Conservation (phyloP, 306 rosid species). For the Dryas alaskensis region DNA sequence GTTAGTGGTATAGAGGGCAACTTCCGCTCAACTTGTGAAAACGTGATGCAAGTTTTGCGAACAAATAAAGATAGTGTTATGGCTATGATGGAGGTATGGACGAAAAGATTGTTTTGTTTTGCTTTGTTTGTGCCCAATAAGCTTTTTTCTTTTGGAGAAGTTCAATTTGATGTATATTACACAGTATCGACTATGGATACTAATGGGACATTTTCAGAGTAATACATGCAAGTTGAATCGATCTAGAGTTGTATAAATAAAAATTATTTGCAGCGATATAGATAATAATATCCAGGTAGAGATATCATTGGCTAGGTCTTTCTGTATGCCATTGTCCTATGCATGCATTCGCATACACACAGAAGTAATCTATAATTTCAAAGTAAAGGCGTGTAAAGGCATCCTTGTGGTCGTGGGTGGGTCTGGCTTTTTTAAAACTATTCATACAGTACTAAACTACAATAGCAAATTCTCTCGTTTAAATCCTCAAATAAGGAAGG, state of each 20-base stretch:
- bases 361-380: background rate
- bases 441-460: background rate
- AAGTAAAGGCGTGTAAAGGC: background rate
- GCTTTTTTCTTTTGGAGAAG: background rate
- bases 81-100: conserved; percentile 99
- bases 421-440: background rate
- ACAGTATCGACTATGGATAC: background rate
- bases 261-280: background rate
- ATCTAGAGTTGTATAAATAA: background rate
- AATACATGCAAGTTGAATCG: background rate
- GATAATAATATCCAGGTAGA: background rate
- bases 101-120: conserved; percentile 1
- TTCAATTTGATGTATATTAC: conserved; percentile 5
- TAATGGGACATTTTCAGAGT: background rate
- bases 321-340: background rate
- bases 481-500: conserved; percentile 2
- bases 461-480: background rate
- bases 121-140: background rate
- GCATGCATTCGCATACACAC: background rate
- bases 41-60: conserved; percentile 93
- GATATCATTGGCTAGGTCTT: background rate
- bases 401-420: background rate
- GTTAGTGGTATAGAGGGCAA: conserved; percentile 98
- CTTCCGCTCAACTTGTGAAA: conserved; percentile 97
- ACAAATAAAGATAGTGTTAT: conserved; percentile 82